Conservation (phyloP, 805 yeast species). For the Cyberlindnera euphorbiiphila region DNA sequence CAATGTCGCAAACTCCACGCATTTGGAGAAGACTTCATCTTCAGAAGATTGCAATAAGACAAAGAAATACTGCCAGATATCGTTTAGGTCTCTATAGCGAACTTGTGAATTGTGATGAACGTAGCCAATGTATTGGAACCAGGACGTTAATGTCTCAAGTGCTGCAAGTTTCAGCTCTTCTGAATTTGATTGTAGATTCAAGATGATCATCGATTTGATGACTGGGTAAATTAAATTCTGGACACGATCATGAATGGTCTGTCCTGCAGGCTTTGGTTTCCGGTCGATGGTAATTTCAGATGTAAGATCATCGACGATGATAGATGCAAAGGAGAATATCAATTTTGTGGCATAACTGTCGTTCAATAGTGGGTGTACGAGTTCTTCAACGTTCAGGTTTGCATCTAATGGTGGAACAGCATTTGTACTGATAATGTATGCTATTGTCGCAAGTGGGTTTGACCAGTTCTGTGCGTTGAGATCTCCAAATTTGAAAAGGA, state of each 20-base stretch:
- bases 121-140: constrained; percentile 36
- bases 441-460: constrained; percentile 35
- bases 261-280: constrained; percentile 21
- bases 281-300: constrained; percentile 23
- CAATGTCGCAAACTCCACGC: constrained; percentile 19
- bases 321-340: constrained; percentile 37
- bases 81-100: constrained; percentile 24
- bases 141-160: constrained; percentile 32
- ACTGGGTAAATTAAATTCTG: constrained; percentile 33
- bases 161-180: constrained; percentile 17
- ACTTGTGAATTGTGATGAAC: constrained; percentile 29
- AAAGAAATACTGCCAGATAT: constrained; percentile 18
- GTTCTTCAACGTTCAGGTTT: constrained; percentile 11
- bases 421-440: constrained; percentile 17
- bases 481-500: constrained; percentile 34
- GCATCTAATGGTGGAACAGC: constrained; percentile 9
- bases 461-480: constrained; percentile 37
- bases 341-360: constrained; percentile 14
- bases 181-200: constrained; percentile 15
- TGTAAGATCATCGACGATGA: constrained; percentile 48
- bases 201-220: constrained; percentile 23
- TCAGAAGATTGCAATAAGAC: constrained; percentile 12
- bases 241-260: constrained; percentile 36
- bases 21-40: constrained; percentile 10
- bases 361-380: constrained; percentile 5